Percentiles rank a stretch among this genome's conserved stretches.
These are phyloP conservation scores for Actinidia polygama DNA, from an alignment of 179 eudicot species.

Conservation along the genomic window DNA sequence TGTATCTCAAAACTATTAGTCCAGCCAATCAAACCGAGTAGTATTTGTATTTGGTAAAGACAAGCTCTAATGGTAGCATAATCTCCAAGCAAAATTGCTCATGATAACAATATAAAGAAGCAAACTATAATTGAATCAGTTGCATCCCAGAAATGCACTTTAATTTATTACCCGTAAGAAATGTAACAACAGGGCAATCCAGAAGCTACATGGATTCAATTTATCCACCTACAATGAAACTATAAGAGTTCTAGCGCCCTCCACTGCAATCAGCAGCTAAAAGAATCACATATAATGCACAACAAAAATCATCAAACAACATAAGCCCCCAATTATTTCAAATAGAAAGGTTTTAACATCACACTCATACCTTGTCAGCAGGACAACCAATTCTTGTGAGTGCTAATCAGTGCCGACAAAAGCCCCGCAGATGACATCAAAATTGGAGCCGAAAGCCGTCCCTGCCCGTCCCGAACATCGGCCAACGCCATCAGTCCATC, in stretches of 20 bases:
- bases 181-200: neutral
- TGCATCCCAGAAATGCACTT: neutral
- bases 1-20: too few relatives aligned
- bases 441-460: slow-evolving; percentile 58
- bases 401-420: slow-evolving; percentile 82
- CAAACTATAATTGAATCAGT: neutral
- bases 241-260: neutral
- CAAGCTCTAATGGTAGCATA: slow-evolving; percentile 3
- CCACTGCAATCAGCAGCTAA: neutral
- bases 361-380: slow-evolving; percentile 41
- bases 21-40: too few relatives aligned
- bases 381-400: slow-evolving; percentile 85
- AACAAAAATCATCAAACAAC: neutral
- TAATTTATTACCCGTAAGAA: slow-evolving; percentile 7
- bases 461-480: slow-evolving; percentile 71
- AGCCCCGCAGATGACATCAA: slow-evolving; percentile 80
- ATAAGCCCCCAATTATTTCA: neutral
- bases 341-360: neutral
- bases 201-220: neutral
- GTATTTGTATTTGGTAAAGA: too few relatives aligned
- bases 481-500: slow-evolving; percentile 92
- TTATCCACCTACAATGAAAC: slow-evolving; percentile 6
- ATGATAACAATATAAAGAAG: neutral
- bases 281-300: neutral
- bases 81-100: neutral